Evolutionary conservation across 805 yeast genomes (phyloP).

Genomic region (Zygoascus tannicola): DNA sequence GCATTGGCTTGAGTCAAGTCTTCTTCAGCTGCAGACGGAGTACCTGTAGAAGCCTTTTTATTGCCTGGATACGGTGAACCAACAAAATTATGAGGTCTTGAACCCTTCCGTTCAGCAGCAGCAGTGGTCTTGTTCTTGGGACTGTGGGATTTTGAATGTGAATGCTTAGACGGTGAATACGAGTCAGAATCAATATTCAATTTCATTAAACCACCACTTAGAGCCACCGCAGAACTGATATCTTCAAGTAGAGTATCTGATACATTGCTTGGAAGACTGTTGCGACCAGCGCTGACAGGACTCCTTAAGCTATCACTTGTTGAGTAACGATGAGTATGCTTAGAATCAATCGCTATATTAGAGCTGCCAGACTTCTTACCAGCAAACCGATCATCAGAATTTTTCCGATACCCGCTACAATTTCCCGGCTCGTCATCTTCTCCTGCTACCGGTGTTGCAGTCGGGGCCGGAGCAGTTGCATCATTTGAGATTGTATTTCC

Average conservation of each 20-base stretch:
- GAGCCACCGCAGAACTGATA: not conserved
- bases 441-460: conserved; percentile 18
- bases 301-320: too few relatives aligned
- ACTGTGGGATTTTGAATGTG: too few relatives aligned
- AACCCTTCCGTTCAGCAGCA: not conserved
- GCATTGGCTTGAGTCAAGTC: not conserved
- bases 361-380: too few relatives aligned
- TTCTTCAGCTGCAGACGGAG: too few relatives aligned
- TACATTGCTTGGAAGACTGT: not conserved
- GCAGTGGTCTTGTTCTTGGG: not conserved
- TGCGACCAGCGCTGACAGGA: too few relatives aligned
- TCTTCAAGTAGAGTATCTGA: not conserved
- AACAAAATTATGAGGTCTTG: not conserved
- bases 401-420: conserved; percentile 17
- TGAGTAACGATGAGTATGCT: not conserved
- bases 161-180: too few relatives aligned
- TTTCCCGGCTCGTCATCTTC: conserved; percentile 22
- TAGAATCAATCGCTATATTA: too few relatives aligned
- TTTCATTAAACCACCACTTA: not conserved
- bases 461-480: conserved; percentile 25
- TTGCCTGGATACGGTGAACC: not conserved
- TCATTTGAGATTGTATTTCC: conserved; percentile 34
- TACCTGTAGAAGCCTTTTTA: not conserved
- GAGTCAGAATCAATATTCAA: too few relatives aligned
- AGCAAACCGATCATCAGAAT: too few relatives aligned